phyloP scores from a whole-genome alignment of 1,139 yeast genomes.

The Groenewaldozyma sp. region DNA sequence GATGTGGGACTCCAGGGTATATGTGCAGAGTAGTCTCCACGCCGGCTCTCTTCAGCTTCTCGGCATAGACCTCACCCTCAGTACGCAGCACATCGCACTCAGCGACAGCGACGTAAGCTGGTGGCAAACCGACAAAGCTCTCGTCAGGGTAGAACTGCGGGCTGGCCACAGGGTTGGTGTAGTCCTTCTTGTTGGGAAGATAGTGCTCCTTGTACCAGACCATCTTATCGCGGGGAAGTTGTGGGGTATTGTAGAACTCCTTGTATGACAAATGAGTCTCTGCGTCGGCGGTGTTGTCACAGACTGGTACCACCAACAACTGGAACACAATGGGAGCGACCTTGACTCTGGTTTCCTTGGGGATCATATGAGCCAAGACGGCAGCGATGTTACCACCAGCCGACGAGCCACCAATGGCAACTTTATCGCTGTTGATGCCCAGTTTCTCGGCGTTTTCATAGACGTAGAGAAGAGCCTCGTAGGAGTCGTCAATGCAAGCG shows the following conservation, averaged over 20 bases:
- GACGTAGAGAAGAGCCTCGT: slow-evolving; percentile 27
- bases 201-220: slow-evolving; percentile 41
- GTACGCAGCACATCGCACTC: slow-evolving; percentile 40
- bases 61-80: slow-evolving; percentile 39
- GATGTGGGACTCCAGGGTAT: slow-evolving; percentile 41
- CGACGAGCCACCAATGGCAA: slow-evolving; percentile 42
- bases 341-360: slow-evolving; percentile 19
- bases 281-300: slow-evolving; percentile 39
- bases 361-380: slow-evolving; percentile 35
- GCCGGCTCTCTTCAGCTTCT: slow-evolving; percentile 35
- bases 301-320: slow-evolving; percentile 40
- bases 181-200: slow-evolving; percentile 33
- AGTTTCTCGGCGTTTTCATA: slow-evolving; percentile 22
- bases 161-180: slow-evolving; percentile 37
- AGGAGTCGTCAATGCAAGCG: slow-evolving; percentile 40
- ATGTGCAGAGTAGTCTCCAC: slow-evolving; percentile 30
- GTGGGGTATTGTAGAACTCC: slow-evolving; percentile 37
- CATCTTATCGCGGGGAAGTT: slow-evolving; percentile 43
- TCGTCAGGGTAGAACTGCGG: slow-evolving; percentile 38
- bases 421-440: slow-evolving; percentile 29
- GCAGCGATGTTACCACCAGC: slow-evolving; percentile 44
- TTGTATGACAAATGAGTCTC: slow-evolving; percentile 36
- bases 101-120: slow-evolving; percentile 37
- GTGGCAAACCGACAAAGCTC: slow-evolving; percentile 35
- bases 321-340: slow-evolving; percentile 37